Evolutionary conservation across 345 rosid genomes (phyloP), one percentile per base, ranked within the genome.

Genomic region (Sisymbrium irio): DNA sequence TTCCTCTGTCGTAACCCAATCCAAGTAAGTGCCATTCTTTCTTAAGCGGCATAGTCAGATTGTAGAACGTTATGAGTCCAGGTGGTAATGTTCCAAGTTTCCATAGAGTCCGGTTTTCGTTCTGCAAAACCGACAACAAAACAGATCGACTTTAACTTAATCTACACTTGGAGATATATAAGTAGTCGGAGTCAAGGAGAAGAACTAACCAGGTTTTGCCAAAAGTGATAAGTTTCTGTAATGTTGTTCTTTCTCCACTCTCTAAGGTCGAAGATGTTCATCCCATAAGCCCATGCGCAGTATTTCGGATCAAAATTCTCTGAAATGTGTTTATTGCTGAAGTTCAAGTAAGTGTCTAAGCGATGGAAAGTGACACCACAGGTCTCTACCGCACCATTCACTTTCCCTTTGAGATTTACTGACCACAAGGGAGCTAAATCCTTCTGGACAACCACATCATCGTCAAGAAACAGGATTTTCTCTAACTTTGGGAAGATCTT

Each of bases 241-340:
- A 82, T 69, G 39, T 82, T 80, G 42, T 79, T 78, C 49, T 68
- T 79, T 63, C 77, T 83, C 95, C 95, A 87, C 40, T 79, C 83
- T 62, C 68, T 85, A 45, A 89, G 75, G 65, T 87, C 87, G 19
- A 87, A 89, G 45, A 89, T 67, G 67, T 89, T 87, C 91, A 87
- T 87, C 46, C 89, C 95, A 71, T 69, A 88, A 35, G 91, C 94
- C 94, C 94, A 89, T 7, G 77, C 94, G 6, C 94, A 87, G 6
- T 79, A 80, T 19, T 83, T 66, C 3, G 90, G 88, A 55, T 87
- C 76, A 27, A 85, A 79, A 7, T 60, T 66, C 13, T 77, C 72
- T 28, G 78, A 62, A 47, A 89, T 85, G 20, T 54, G 71, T 6
- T 73, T 66, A 72, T 87, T 73, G n/a, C 85, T 84, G 80, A 82